Conservation (phyloP, 148 eudicot genomes). For the Chenopodium formosanum region DNA sequence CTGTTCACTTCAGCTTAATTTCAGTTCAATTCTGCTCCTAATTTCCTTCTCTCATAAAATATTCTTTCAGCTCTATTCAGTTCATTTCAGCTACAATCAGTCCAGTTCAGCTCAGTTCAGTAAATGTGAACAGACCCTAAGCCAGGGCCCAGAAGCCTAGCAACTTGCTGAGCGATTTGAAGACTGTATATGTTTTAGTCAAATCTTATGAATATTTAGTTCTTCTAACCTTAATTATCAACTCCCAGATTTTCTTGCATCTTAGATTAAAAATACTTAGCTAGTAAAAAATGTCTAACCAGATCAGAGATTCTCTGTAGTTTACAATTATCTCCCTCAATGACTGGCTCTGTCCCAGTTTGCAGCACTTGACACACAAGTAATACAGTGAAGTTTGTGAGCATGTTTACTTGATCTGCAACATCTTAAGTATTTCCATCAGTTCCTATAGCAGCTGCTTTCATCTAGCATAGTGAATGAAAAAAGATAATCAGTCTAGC, state of each 20-base stretch:
- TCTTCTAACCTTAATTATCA: neutral
- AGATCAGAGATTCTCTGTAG: neutral
- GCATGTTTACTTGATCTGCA: neutral
- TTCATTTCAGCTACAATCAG: no score
- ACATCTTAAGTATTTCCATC: neutral
- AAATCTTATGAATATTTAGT: neutral
- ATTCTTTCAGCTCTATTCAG: no score
- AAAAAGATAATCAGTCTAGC: neutral
- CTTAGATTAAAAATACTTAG: neutral
- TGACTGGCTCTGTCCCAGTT: neutral
- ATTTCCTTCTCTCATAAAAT: no score
- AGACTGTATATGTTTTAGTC: no score
- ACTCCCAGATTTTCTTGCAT: neutral
- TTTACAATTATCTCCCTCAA: neutral
- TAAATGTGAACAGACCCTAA: no score
- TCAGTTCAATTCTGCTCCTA: no score
- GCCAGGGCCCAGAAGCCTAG: neutral
- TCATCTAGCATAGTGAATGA: neutral
- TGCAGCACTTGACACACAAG: neutral
- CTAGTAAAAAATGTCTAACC: neutral
- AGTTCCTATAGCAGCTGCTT: neutral
- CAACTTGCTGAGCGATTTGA: neutral
- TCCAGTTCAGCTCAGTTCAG: no score
- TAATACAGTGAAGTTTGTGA: neutral
- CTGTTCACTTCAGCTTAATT: no score